Base-by-base conservation (phyloP, 495 filamentous ascomycete species). In the Hypomontagnella submonticulosa region DNA sequence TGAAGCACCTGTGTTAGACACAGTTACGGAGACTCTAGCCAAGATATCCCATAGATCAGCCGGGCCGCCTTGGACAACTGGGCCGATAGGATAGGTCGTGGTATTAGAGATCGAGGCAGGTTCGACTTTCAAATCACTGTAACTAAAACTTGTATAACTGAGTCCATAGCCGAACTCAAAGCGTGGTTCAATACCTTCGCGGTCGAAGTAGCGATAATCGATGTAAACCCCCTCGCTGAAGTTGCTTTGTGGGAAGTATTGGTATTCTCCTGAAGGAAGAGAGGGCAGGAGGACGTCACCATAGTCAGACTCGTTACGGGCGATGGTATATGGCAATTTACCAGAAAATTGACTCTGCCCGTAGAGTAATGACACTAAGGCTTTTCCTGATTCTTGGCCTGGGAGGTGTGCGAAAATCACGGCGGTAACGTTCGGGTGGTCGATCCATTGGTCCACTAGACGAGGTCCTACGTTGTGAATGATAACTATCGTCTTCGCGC, bases 121-220 rank as follows among this genome's bases (percentile, higher is more conserved):
- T 12, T 47, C 23, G 1, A 47, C 20, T 30, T 30, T 30, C 12
- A 47, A 23, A 11, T 19, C n/a, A 13, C 44, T 32, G 18, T 79
- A 79, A 16, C 69, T 57, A 70, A 87, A 89, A 1, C 77, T 84
- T 0, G 86, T 87, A 71, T 88, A 89, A 0, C 81, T 82, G 0
- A 89, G 75, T 1, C 88, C 88, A 52, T 80, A 89, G 7, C 87
- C 87, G 58, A 88, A 88, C 53, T 87, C 85, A 61, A 80, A 89
- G 4, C 81, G 81, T 0, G 86, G 85, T 0, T 74, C 77, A 51
- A 87, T 79, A 57, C 84, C 81, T 41, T 79, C 63, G 42, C 71
- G 73, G 57, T 87, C 83, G 56, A 87, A 87, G 64, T 81, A 75
- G 36, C 82, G 79, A 68, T 87, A 87, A 68, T 84, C 86, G 50